A percentile compares a stretch with the other conserved stretches of the same genome.
These are phyloP conservation scores for Alternaria dauci DNA, from an alignment of 2,329 filamentous ascomycete species.

Conservation along the genomic window DNA sequence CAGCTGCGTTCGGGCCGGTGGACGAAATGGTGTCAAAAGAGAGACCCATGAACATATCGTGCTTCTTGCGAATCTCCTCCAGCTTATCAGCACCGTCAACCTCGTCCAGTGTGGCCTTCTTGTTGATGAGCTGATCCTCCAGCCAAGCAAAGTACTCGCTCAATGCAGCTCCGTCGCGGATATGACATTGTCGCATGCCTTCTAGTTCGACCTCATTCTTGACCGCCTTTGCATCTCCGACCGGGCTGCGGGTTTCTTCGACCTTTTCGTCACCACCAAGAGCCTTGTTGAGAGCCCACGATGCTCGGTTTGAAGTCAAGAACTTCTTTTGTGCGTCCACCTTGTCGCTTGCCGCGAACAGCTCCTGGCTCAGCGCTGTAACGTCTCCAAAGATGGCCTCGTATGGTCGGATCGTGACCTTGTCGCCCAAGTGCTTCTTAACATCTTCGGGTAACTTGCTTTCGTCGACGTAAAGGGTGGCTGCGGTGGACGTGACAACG, in stretches of 20 bases:
- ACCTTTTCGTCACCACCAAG: conserved; percentile 86
- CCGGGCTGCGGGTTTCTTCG: conserved; percentile 85
- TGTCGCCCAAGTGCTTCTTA: conserved; percentile 72
- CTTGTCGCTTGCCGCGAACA: conserved; percentile 46
- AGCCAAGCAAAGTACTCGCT: conserved; percentile 97
- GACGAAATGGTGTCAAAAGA: conserved; percentile 97
- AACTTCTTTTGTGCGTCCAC: conserved; percentile 67
- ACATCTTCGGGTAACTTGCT: conserved; percentile 76
- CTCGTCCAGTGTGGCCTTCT: conserved; percentile 81
- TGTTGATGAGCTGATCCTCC: conserved; percentile 81
- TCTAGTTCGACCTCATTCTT: conserved; percentile 91
- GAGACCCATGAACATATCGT: conserved; percentile 82
- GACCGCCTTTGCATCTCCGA: conserved; percentile 90
- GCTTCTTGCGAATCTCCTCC: conserved; percentile 74
- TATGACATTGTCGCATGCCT: conserved; percentile 93
- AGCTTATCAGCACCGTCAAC: conserved; percentile 92
- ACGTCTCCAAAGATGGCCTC: conserved; percentile 80
- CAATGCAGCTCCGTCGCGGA: conserved; percentile 89
- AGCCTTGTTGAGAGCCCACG: conserved; percentile 88
- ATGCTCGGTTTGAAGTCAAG: conserved; percentile 85
- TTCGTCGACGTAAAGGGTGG: conserved; percentile 84
- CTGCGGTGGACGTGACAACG: conserved; percentile 77
- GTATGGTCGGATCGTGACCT: conserved; percentile 82
- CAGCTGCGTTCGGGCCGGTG: conserved; percentile 87
- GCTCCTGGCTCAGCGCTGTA: conserved; percentile 65